phyloP scores from a whole-genome alignment of 345 rosid genomes.

The Hibiscus syriacus region DNA sequence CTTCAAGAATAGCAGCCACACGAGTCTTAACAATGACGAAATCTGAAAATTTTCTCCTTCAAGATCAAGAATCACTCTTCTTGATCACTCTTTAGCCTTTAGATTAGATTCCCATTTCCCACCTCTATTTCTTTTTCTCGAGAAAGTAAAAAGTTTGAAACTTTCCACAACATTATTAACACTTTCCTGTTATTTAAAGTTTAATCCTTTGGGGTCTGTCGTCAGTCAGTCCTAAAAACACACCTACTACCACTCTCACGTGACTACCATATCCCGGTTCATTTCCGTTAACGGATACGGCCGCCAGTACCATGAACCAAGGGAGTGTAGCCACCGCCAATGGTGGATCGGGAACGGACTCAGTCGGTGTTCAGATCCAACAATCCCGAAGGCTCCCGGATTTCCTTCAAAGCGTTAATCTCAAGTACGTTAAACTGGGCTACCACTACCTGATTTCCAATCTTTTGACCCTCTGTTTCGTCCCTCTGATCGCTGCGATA shows the following conservation, averaged over 20 bases:
- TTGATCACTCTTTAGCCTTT: not conserved
- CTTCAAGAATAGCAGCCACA: not conserved
- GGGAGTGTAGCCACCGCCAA: conserved; percentile 6
- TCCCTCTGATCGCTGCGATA: conserved; percentile 33
- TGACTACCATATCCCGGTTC: not conserved
- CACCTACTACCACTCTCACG: not conserved
- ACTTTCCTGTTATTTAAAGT: not conserved
- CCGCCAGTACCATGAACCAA: conserved; percentile 18
- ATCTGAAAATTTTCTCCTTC: not conserved
- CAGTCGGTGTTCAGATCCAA: conserved; percentile 37
- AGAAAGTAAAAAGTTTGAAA: not conserved
- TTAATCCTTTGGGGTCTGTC: not conserved
- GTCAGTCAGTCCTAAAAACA: not conserved
- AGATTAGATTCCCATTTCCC: not conserved
- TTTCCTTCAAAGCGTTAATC: conserved; percentile 54
- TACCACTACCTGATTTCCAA: conserved; percentile 45
- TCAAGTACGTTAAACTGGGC: conserved; percentile 53
- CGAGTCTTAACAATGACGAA: not conserved
- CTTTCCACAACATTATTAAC: not conserved
- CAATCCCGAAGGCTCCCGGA: conserved; percentile 33
- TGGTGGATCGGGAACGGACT: conserved; percentile 14
- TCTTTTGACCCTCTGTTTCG: conserved; percentile 38
- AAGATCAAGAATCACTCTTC: too few species aligned
- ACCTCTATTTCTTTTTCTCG: not conserved
- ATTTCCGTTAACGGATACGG: not conserved